Evolutionary conservation across 225 moss, liverwort and hornwort genomes (phyloP).

Genomic region (Physcomitrium patens): DNA sequence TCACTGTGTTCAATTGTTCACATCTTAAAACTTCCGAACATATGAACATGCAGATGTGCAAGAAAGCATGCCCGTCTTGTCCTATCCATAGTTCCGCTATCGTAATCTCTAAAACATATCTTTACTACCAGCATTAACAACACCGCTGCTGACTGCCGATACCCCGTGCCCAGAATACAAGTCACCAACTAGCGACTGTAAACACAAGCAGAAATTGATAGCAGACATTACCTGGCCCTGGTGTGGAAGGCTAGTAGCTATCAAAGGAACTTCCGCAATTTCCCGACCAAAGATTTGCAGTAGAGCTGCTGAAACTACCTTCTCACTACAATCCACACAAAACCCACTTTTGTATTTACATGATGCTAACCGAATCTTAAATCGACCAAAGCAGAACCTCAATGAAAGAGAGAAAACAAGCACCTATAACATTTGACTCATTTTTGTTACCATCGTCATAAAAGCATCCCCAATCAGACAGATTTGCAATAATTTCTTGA

Average conservation of each 20-base stretch:
- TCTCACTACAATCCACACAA: slow-evolving; percentile 40
- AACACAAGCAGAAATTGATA: background rate
- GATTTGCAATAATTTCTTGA: too few relatives aligned
- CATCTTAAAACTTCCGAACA: too few relatives aligned
- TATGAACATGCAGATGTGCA: too few relatives aligned
- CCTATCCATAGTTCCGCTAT: too few relatives aligned
- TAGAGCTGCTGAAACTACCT: slow-evolving; percentile 71
- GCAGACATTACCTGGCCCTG: slow-evolving; percentile 53
- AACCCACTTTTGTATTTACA: too few relatives aligned
- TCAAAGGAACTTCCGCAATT: slow-evolving; percentile 67
- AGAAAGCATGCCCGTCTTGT: too few relatives aligned
- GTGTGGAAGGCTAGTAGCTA: slow-evolving; percentile 58
- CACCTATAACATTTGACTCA: too few relatives aligned
- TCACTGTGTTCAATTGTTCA: too few relatives aligned
- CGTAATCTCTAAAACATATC: background rate
- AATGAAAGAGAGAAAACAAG: too few relatives aligned
- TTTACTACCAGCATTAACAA: background rate
- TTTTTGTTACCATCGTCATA: too few relatives aligned
- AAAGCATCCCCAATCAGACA: too few relatives aligned
- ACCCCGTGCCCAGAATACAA: background rate
- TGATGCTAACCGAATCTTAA: background rate
- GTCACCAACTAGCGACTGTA: background rate
- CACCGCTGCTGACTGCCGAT: background rate
- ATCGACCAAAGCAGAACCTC: background rate
- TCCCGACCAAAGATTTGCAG: slow-evolving; percentile 70